Percentiles rank a stretch among this genome's conserved stretches.
Conservation (phyloP, 169 alveolate genomes). For the Theileria parva region DNA sequence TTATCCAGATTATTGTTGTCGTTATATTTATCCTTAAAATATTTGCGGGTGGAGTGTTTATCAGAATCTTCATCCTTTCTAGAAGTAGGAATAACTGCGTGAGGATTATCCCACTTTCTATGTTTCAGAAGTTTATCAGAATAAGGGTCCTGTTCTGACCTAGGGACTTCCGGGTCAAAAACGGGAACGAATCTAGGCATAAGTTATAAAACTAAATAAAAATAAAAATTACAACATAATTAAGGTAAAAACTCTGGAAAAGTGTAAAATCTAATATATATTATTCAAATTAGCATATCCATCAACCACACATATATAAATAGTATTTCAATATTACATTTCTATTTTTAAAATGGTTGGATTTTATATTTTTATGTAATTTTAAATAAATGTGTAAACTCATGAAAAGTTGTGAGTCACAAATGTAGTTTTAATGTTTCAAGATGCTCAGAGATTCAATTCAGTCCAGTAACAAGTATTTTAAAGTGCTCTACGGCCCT, state of each 20-base stretch:
- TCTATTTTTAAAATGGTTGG: not conserved
- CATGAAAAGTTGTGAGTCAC: not conserved
- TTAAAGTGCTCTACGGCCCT: conserved; percentile 54
- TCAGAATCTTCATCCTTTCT: not conserved
- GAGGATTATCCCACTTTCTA: conserved; percentile 64
- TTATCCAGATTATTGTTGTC: conserved; percentile 7
- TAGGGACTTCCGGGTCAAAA: conserved; percentile 61
- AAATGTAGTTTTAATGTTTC: not conserved
- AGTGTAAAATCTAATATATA: not conserved
- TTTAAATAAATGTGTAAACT: not conserved
- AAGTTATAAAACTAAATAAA: not conserved
- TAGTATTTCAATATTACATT: not conserved
- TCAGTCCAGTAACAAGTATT: conserved; percentile 13
- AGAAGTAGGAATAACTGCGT: conserved; percentile 22
- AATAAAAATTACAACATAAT: not conserved
- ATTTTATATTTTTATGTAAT: not conserved
- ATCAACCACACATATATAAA: not conserved
- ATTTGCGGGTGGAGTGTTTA: not conserved
- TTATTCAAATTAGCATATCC: not conserved
- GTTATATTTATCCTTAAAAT: conserved; percentile 3
- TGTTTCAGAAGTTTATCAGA: conserved; percentile 38
- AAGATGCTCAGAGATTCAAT: not conserved
- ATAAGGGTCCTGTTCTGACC: conserved; percentile 48
- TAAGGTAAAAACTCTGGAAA: not conserved
- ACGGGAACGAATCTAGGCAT: conserved; percentile 68